phyloP scores from a whole-genome alignment of 306 rosid species.

The Malus fusca region DNA sequence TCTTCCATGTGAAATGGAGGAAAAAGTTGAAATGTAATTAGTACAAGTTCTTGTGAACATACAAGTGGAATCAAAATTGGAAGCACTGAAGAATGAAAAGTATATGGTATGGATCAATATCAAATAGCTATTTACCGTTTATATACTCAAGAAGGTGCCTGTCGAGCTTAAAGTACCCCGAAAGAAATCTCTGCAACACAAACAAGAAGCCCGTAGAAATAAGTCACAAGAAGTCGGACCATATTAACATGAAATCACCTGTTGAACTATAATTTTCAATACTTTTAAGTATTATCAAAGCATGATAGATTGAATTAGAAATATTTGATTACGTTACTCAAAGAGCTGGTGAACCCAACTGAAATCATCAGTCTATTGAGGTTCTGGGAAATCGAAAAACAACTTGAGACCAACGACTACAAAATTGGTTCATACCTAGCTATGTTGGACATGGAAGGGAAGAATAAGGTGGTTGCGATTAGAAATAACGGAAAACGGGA shows the following conservation, averaged over 20 bases:
- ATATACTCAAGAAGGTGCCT: constrained; percentile 70
- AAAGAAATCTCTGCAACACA: constrained; percentile 62
- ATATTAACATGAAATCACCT: neutral
- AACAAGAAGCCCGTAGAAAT: neutral
- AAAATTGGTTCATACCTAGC: neutral
- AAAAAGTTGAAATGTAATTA: neutral
- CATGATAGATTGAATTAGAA: neutral
- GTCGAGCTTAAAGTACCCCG: constrained; percentile 74
- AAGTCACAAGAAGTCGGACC: neutral
- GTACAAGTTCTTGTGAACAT: neutral
- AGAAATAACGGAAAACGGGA: neutral
- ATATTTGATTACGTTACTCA: neutral
- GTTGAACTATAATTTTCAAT: neutral
- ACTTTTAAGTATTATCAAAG: neutral
- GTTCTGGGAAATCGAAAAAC: neutral
- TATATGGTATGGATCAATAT: neutral
- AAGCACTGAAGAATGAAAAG: neutral
- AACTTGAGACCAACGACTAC: neutral
- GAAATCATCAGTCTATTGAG: neutral
- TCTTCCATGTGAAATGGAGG: neutral
- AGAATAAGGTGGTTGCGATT: neutral
- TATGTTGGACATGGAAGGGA: neutral
- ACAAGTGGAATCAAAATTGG: neutral
- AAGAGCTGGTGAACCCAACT: neutral
- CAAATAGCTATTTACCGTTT: constrained; percentile 46